These are phyloP conservation scores for Adansonia grandidieri DNA, from an alignment of 441 rosid genomes.

Conservation along the genomic window DNA sequence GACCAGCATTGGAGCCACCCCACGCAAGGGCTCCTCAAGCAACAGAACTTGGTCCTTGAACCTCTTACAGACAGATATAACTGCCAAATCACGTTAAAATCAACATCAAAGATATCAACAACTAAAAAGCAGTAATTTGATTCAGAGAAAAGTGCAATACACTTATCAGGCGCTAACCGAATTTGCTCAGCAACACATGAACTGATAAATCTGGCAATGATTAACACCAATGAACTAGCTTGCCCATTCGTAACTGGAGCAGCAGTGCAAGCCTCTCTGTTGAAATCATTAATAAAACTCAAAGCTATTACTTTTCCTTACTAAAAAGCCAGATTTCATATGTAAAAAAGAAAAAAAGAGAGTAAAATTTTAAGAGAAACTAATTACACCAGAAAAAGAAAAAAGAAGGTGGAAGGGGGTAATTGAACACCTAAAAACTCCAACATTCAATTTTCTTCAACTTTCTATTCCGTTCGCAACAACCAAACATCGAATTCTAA, in stretches of 20 bases:
- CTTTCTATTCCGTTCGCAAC: neutral
- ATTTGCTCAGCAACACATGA: conserved; percentile 75
- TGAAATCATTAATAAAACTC: conserved; percentile 34
- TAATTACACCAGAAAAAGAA: neutral
- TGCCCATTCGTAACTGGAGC: conserved; percentile 63
- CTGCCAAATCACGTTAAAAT: conserved; percentile 45
- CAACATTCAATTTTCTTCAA: neutral
- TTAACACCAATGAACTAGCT: conserved; percentile 44
- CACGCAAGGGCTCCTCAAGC: conserved; percentile 71
- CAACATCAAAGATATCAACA: conserved; percentile 21
- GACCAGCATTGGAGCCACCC: conserved; percentile 70
- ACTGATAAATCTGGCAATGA: conserved; percentile 62
- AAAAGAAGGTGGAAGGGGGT: neutral
- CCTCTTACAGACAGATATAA: conserved; percentile 75
- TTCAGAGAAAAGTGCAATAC: conserved; percentile 42
- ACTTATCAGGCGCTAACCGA: conserved; percentile 73
- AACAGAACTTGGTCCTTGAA: conserved; percentile 74
- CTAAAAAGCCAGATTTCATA: neutral
- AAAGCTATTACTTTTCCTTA: neutral
- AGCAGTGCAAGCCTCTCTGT: conserved; percentile 67
- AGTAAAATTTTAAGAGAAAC: neutral
- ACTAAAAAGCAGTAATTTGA: conserved; percentile 1
- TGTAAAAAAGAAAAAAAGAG: neutral
- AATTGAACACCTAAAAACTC: neutral
- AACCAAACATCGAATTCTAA: conserved; percentile 13